These are phyloP conservation scores for Mucor plumbeus DNA, from an alignment of 371 early-diverging fungal genomes.

Conservation along the genomic window DNA sequence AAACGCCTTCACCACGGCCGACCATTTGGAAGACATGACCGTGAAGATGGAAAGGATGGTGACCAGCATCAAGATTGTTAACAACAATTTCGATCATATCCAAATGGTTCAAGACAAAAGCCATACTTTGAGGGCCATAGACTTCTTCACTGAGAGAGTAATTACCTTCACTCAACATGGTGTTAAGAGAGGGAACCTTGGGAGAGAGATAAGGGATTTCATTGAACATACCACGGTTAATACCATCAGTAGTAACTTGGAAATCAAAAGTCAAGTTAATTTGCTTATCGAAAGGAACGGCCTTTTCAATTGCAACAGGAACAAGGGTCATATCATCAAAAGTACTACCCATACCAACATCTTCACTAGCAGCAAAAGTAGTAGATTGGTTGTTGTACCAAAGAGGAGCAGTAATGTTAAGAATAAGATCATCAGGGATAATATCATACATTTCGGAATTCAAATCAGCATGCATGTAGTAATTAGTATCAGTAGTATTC, in stretches of 20 bases:
- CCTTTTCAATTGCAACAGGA: slow-evolving; percentile 43
- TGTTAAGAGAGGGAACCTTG: slow-evolving; percentile 72
- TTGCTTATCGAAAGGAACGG: slow-evolving; percentile 52
- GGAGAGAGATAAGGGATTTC: slow-evolving; percentile 73
- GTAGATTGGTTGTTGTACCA: slow-evolving; percentile 51
- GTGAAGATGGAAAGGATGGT: slow-evolving; percentile 63
- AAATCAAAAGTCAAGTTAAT: slow-evolving; percentile 67
- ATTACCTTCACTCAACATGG: slow-evolving; percentile 66
- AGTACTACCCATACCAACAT: slow-evolving; percentile 35
- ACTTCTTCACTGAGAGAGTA: slow-evolving; percentile 52
- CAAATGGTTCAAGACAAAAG: slow-evolving; percentile 58
- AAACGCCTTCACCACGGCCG: slow-evolving; percentile 55
- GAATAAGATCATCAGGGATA: slow-evolving; percentile 55
- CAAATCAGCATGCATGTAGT: slow-evolving; percentile 76
- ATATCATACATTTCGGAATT: slow-evolving; percentile 77
- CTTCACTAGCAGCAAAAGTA: slow-evolving; percentile 42
- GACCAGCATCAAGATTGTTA: slow-evolving; percentile 60
- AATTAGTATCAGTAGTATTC: slow-evolving; percentile 67
- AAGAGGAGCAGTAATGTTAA: slow-evolving; percentile 58
- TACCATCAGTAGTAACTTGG: slow-evolving; percentile 70
- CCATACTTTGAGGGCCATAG: slow-evolving; percentile 70
- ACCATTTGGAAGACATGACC: slow-evolving; percentile 67
- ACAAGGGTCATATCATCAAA: slow-evolving; percentile 62
- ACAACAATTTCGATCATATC: slow-evolving; percentile 59
- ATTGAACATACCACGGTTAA: slow-evolving; percentile 86